Evolutionary conservation across 148 eudicot genomes (phyloP), one percentile per base, ranked within the genome.

Genomic region (Rheum nobile): DNA sequence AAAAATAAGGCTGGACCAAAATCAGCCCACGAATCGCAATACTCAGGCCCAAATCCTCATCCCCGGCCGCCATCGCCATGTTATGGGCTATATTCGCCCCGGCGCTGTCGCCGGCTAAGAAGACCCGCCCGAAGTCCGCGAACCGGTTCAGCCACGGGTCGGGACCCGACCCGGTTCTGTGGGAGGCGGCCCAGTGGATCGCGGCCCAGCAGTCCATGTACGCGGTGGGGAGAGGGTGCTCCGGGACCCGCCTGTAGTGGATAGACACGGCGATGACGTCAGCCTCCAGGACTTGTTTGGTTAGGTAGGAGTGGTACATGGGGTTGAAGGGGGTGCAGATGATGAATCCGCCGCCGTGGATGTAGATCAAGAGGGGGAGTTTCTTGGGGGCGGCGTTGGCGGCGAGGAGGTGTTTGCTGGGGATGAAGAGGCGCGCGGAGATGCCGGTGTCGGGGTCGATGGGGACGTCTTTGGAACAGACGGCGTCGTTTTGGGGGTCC

Each of bases 61-160:
- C 71, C 50, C 80, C 83, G 17, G 35, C 74, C 73, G 73, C 37
- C 13, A 19, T n/a, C 26, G 70, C 73, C 71, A 81, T 1, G 7
- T 19, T 74, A 42, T 78, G 76, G 6, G 76, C 47, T 0, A 78
- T 81, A 65, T 81, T 81, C 4, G 69, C 81, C 0, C 80, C 83
- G 1, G 73, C 83, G 29, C 81, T 78, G 24, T 81, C 83, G 17
- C 83, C 83, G 14, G 72, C 80, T 2, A 78, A 5, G 55, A 74
- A 81, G 4, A 81, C 74, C 6, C 39, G 39, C 6, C 11, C 19
- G 24, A 74, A 59, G 17, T 74, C 76, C n/a, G 71, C 76, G 52
- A 35, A 22, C 4, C 17, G 48, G 52, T 57, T 61, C 46, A 7
- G 73, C 67, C 31, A 11, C 50, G 77, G 68, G 12, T 76, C 75